Conservation (phyloP, 495 filamentous ascomycete species). For the Apiosordaria backusii region DNA sequence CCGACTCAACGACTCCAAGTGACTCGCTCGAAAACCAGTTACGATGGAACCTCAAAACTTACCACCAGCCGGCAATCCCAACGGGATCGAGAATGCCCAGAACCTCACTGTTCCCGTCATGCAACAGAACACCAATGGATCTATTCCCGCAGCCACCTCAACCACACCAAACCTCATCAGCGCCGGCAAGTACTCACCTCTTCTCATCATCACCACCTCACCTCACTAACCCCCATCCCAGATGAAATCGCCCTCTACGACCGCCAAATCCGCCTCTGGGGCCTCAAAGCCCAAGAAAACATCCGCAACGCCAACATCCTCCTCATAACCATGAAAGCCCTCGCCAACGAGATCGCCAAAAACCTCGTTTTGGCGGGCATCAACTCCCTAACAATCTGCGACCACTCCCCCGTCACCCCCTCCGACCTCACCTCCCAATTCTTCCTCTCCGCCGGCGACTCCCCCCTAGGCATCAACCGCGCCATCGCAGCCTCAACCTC, state of each 20-base stretch:
- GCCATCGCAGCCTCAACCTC: slow-evolving; percentile 77
- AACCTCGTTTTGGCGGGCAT: slow-evolving; percentile 96
- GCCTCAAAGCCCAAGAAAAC: slow-evolving; percentile 85
- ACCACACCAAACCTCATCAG: slow-evolving; percentile 30
- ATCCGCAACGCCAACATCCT: slow-evolving; percentile 89
- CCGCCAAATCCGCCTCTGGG: slow-evolving; percentile 97
- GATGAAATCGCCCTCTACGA: slow-evolving; percentile 98
- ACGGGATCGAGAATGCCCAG: neutral
- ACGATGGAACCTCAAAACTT: slow-evolving; percentile 3
- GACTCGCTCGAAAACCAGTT: neutral
- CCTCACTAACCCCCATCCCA: slow-evolving; percentile 30
- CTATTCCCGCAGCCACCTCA: neutral
- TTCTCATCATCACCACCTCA: neutral
- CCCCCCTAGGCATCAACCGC: slow-evolving; percentile 74
- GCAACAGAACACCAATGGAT: slow-evolving; percentile 14
- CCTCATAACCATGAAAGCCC: slow-evolving; percentile 78
- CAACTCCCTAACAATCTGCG: slow-evolving; percentile 83
- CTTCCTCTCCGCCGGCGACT: slow-evolving; percentile 65
- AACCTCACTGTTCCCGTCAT: neutral
- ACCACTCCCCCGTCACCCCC: slow-evolving; percentile 71
- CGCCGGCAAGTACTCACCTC: slow-evolving; percentile 26
- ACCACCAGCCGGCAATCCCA: neutral
- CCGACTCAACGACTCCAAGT: neutral
- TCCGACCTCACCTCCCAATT: slow-evolving; percentile 87
- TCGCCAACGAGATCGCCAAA: slow-evolving; percentile 95